Percentiles rank a stretch among this genome's conserved stretches.
Evolutionary conservation across 768 basidiomycete genomes (phyloP).

Genomic region (Strobilomyces confusus): DNA sequence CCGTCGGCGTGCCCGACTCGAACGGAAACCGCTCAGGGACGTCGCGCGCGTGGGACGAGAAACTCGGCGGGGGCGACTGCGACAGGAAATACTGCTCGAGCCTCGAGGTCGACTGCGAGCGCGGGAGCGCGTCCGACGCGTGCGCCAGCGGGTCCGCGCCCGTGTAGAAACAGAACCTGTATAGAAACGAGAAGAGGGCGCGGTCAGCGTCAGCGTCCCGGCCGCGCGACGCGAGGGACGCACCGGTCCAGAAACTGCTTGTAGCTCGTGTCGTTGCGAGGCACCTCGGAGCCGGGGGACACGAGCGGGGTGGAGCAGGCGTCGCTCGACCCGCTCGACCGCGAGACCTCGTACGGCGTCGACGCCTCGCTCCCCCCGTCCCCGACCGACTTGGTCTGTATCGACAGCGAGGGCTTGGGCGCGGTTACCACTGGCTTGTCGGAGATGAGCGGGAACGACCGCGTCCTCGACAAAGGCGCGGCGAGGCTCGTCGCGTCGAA

Average conservation of each 20-base stretch:
- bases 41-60: constrained; percentile 20
- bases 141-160: constrained; percentile 43
- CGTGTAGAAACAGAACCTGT: constrained; percentile 80
- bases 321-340: constrained; percentile 42
- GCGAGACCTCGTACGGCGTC: constrained; percentile 46
- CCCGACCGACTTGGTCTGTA: constrained; percentile 10
- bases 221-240: constrained; percentile 10
- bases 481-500: constrained; percentile 16
- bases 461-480: constrained; percentile 27
- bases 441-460: constrained; percentile 35
- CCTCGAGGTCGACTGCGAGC: constrained; percentile 50
- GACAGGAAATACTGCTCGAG: constrained; percentile 48
- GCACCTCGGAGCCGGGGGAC: constrained; percentile 35
- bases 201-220: constrained; percentile 11
- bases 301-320: constrained; percentile 42
- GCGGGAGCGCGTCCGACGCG: constrained; percentile 29
- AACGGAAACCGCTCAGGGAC: constrained; percentile 23
- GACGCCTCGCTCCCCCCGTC: constrained; percentile 33
- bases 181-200: too few relatives aligned
- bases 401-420: constrained; percentile 11
- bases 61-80: constrained; percentile 29
- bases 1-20: constrained; percentile 27
- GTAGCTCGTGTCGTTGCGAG: constrained; percentile 42
- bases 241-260: constrained; percentile 63
- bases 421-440: not conserved